phyloP scores from a whole-genome alignment of 139 green algal species.

The Chlamydomonas asymmetrica region DNA sequence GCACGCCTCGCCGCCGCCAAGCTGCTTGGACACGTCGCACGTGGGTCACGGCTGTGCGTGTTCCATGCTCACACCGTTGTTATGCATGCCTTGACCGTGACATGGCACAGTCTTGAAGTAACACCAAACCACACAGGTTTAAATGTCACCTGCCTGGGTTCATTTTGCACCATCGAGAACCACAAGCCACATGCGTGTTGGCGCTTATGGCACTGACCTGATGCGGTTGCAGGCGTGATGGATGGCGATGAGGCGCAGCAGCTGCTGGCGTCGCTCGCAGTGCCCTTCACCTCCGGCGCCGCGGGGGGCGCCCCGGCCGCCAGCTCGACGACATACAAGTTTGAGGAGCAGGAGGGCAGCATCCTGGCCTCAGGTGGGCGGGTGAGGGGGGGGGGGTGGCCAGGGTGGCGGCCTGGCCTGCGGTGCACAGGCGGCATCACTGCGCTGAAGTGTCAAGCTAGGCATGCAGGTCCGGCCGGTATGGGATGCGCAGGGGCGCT shows the following conservation, averaged over 20 bases:
- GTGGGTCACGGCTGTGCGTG: background rate
- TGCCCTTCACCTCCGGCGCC: background rate
- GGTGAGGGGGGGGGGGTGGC: too few species aligned
- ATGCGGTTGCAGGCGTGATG: background rate
- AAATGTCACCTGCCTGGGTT: too few species aligned
- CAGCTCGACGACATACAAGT: constrained; percentile 6
- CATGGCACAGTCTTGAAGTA: too few species aligned
- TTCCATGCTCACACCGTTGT: background rate
- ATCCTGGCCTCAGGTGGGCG: constrained; percentile 38
- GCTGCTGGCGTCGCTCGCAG: constrained; percentile 42
- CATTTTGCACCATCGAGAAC: too few species aligned
- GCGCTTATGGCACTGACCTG: background rate
- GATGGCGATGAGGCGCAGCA: background rate
- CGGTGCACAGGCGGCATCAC: too few species aligned
- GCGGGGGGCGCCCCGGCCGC: background rate
- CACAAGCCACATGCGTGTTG: background rate
- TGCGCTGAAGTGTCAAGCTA: too few species aligned
- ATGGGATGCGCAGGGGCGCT: background rate
- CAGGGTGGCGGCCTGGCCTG: too few species aligned
- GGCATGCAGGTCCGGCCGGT: background rate
- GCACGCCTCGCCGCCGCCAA: constrained; percentile 55
- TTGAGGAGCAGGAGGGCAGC: constrained; percentile 51
- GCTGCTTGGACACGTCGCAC: constrained; percentile 55
- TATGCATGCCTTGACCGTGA: background rate
- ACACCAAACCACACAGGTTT: background rate